Evolutionary conservation across 345 rosid genomes (phyloP).

Genomic region (Pistacia atlantica): DNA sequence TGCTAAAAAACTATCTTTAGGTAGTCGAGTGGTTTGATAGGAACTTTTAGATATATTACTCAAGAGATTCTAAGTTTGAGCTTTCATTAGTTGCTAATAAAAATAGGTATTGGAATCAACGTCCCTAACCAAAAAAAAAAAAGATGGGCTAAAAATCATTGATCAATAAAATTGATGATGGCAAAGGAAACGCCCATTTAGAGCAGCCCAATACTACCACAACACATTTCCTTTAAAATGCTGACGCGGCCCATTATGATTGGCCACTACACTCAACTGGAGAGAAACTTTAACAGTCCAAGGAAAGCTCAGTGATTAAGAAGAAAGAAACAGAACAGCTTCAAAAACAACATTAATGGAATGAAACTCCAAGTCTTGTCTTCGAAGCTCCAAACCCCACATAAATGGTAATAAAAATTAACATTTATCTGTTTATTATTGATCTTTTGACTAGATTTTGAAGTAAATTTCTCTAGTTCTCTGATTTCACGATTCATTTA

Average conservation of each 20-base stretch:
- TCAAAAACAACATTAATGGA: not conserved
- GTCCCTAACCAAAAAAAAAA: no score
- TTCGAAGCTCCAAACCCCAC: not conserved
- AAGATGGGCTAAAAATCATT: no score
- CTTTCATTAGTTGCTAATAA: no score
- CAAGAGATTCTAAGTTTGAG: no score
- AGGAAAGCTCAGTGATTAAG: not conserved
- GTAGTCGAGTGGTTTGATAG: no score
- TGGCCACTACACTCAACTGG: not conserved
- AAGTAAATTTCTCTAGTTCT: not conserved
- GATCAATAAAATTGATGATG: no score
- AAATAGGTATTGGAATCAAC: no score
- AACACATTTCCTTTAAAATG: not conserved
- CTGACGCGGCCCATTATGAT: not conserved
- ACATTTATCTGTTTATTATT: no score
- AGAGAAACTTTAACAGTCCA: not conserved
- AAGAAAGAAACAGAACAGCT: not conserved
- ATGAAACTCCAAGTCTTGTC: not conserved
- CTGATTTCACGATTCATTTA: not conserved
- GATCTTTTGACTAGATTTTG: not conserved
- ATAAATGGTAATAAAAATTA: slow-evolving; percentile 9
- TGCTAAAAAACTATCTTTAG: no score
- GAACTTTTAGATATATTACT: no score
- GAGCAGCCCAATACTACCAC: not conserved
- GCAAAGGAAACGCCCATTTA: not conserved